Evolutionary conservation across 2,329 filamentous ascomycete genomes (phyloP).

Genomic region (Cladorrhinum sp.): DNA sequence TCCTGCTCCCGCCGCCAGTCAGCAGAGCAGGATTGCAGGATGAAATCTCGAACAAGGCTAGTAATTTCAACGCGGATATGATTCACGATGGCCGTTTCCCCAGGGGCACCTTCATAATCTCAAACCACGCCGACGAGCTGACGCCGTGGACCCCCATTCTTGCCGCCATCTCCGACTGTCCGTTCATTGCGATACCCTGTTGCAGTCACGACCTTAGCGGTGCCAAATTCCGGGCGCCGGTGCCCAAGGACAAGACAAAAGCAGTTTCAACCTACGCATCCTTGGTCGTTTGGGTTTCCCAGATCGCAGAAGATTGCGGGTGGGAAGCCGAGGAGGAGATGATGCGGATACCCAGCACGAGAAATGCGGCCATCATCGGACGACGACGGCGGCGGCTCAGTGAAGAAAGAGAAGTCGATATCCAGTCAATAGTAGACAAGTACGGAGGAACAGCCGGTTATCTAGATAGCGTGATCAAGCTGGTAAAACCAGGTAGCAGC

Average conservation of each 20-base stretch:
- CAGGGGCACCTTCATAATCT: conserved; percentile 81
- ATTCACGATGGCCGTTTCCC: conserved; percentile 66
- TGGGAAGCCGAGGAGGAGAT: conserved; percentile 79
- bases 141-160: conserved; percentile 94
- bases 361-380: conserved; percentile 80
- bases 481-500: conserved; percentile 47
- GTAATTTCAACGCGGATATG: conserved; percentile 23
- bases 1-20: conserved; percentile 49
- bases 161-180: conserved; percentile 68
- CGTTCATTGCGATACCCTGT: conserved; percentile 92
- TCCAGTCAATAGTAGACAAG: conserved; percentile 44
- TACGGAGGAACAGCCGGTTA: conserved; percentile 59
- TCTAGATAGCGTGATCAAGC: conserved; percentile 55
- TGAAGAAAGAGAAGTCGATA: conserved; percentile 27
- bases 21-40: conserved; percentile 15
- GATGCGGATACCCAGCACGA: conserved; percentile 85
- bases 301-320: conserved; percentile 68
- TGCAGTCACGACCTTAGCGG: conserved; percentile 87
- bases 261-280: conserved; percentile 73
- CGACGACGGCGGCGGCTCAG: conserved; percentile 37
- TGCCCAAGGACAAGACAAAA: conserved; percentile 49
- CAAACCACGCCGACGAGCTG: conserved; percentile 94
- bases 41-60: conserved; percentile 16
- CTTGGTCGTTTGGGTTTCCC: conserved; percentile 73
- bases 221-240: conserved; percentile 65